A percentile compares a stretch with the other conserved stretches of the same genome.
These are phyloP conservation scores for Dalechampia spathulata DNA, from an alignment of 441 rosid species.

Conservation along the genomic window DNA sequence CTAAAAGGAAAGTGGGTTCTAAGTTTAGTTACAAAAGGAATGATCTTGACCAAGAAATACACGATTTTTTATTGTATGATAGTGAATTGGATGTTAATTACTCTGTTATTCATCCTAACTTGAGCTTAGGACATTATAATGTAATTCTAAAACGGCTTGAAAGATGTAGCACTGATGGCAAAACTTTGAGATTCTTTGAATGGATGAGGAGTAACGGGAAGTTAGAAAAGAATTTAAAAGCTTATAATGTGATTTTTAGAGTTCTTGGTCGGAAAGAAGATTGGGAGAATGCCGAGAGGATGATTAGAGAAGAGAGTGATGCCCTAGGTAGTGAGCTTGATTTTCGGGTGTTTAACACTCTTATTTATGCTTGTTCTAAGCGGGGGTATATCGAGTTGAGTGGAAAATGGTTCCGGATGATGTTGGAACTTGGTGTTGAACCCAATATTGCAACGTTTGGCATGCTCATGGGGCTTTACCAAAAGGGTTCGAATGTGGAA, in stretches of 20 bases:
- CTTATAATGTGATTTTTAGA: slow-evolving; percentile 68
- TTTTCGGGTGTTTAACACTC: slow-evolving; percentile 62
- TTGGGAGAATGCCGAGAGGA: slow-evolving; percentile 57
- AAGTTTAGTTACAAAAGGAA: slow-evolving; percentile 28
- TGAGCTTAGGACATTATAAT: slow-evolving; percentile 54
- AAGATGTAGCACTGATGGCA: slow-evolving; percentile 42
- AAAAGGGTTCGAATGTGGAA: slow-evolving; percentile 60
- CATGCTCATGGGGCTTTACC: slow-evolving; percentile 78
- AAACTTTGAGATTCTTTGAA: slow-evolving; percentile 53
- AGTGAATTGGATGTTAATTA: slow-evolving; percentile 54
- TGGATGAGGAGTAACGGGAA: slow-evolving; percentile 77
- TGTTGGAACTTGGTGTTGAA: slow-evolving; percentile 56
- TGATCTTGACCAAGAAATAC: slow-evolving; percentile 21
- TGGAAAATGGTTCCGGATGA: slow-evolving; percentile 67
- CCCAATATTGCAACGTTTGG: slow-evolving; percentile 82
- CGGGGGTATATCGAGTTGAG: slow-evolving; percentile 42
- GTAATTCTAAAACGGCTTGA: slow-evolving; percentile 58
- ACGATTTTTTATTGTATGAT: slow-evolving; percentile 27
- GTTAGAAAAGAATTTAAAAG: slow-evolving; percentile 44
- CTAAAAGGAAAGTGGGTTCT: slow-evolving; percentile 27
- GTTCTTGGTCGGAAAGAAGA: slow-evolving; percentile 62
- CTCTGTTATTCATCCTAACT: slow-evolving; percentile 32
- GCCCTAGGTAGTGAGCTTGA: slow-evolving; percentile 30
- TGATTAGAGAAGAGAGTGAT: slow-evolving; percentile 34
- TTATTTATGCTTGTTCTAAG: slow-evolving; percentile 58